Evolutionary conservation across 1,284 basidiomycete genomes (phyloP).

Genomic region (Ustilago sp.): DNA sequence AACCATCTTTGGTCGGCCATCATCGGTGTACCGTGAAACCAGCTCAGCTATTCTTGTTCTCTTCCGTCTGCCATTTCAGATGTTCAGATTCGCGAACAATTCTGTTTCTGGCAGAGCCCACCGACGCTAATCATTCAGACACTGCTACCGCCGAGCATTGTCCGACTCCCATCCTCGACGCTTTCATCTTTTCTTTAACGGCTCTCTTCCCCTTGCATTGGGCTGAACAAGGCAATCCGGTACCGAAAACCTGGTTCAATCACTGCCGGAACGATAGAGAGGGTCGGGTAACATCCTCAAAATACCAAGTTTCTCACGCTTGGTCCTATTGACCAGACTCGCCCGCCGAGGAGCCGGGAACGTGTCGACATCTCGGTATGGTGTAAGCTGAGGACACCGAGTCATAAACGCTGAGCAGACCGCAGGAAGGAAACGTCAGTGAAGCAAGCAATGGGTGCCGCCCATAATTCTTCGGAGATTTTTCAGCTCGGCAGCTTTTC

Average conservation of each 20-base stretch:
- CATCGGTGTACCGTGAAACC: slow-evolving; percentile 7
- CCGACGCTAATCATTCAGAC: slow-evolving; percentile 1
- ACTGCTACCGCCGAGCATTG: slow-evolving; percentile 7
- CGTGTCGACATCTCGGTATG: not conserved
- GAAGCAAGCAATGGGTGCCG: slow-evolving; percentile 8
- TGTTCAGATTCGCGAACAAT: not conserved
- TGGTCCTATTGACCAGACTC: not conserved
- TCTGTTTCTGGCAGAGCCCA: not conserved
- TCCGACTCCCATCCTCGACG: slow-evolving; percentile 10
- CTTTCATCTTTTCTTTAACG: not conserved
- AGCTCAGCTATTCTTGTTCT: not conserved
- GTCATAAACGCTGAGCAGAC: not conserved
- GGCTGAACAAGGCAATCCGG: not conserved
- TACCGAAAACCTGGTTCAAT: too few species aligned
- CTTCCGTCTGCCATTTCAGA: not conserved
- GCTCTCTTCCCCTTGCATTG: not conserved
- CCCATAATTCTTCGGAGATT: slow-evolving; percentile 32
- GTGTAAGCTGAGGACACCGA: not conserved
- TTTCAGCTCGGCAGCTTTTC: not conserved
- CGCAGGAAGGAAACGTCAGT: not conserved
- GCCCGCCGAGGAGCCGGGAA: not conserved
- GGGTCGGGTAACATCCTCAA: not conserved
- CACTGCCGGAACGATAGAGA: too few species aligned
- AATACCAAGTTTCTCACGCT: not conserved
- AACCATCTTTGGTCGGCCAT: not conserved